Conservation (phyloP, 495 filamentous ascomycete genomes). For the Tetracladium setigerum region DNA sequence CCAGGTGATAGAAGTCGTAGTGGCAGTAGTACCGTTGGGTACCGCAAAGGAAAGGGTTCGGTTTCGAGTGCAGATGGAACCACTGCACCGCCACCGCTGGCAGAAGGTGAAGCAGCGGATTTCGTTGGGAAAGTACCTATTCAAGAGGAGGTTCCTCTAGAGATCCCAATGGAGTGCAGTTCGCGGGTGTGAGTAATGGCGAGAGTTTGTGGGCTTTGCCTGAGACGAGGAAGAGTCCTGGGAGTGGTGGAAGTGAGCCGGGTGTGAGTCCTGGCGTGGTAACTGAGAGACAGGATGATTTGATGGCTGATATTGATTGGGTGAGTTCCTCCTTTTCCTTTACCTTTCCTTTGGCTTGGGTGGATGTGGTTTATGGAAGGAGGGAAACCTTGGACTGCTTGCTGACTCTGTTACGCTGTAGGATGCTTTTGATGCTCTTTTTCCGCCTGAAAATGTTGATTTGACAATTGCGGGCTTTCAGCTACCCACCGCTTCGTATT, state of each 20-base stretch:
- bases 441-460: constrained; percentile 20
- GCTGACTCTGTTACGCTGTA: constrained; percentile 1
- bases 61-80: neutral
- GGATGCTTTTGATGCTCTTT: constrained; percentile 23
- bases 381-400: too few relatives aligned
- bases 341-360: neutral
- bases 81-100: neutral
- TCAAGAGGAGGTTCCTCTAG: neutral
- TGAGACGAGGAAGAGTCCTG: constrained; percentile 14
- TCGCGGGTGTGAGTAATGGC: constrained; percentile 11
- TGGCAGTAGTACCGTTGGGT: too few relatives aligned
- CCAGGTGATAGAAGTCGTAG: too few relatives aligned
- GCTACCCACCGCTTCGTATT: too few relatives aligned
- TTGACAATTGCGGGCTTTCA: too few relatives aligned
- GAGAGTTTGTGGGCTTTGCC: constrained; percentile 18
- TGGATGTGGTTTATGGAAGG: too few relatives aligned
- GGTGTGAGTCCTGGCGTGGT: neutral
- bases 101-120: neutral
- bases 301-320: constrained; percentile 24
- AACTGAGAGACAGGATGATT: constrained; percentile 6
- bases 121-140: constrained; percentile 8
- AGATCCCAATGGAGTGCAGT: constrained; percentile 4
- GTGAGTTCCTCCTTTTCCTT: constrained; percentile 3
- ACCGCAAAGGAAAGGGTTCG: too few relatives aligned
- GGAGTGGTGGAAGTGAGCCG: neutral